These are phyloP conservation scores for Pseudocercospora fuligena DNA, from an alignment of 2,329 filamentous ascomycete genomes.

Conservation along the genomic window DNA sequence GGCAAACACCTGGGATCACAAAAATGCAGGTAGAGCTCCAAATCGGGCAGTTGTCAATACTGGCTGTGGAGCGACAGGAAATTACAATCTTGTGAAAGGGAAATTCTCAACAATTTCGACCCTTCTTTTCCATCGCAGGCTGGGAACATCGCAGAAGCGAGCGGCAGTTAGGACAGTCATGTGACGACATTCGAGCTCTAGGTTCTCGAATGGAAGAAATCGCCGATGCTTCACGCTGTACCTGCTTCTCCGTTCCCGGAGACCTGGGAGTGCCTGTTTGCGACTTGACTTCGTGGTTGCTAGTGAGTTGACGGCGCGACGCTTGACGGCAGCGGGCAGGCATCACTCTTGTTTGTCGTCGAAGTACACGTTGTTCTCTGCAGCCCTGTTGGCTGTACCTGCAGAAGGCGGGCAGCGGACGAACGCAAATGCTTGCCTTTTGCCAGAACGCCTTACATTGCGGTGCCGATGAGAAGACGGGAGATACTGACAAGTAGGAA, in stretches of 20 bases:
- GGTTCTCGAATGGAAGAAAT: background rate
- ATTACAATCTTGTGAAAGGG: conserved; percentile 4
- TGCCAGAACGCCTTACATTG: background rate
- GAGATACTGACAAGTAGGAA: conserved; percentile 4
- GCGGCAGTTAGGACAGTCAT: background rate
- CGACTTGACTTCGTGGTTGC: conserved; percentile 1
- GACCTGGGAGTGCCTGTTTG: conserved; percentile 11
- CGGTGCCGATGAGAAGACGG: background rate
- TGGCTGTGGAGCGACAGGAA: conserved; percentile 16
- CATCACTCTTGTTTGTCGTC: conserved; percentile 1
- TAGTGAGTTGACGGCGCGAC: conserved; percentile 6
- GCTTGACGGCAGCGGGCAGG: conserved; percentile 7
- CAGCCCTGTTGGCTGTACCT: conserved; percentile 10
- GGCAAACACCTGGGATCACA: conserved; percentile 15
- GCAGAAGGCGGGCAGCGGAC: conserved; percentile 2
- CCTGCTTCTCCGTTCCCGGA: conserved; percentile 9
- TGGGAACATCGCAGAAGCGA: background rate
- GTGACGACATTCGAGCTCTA: background rate
- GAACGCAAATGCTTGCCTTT: background rate
- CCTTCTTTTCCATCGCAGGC: background rate
- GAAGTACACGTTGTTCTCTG: conserved; percentile 5
- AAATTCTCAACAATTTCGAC: background rate
- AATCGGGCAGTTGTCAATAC: conserved; percentile 11
- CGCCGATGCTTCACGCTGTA: conserved; percentile 1
- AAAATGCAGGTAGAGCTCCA: conserved; percentile 6